These are phyloP conservation scores for Boletus sp. DNA, from an alignment of 768 basidiomycete species.

Conservation along the genomic window DNA sequence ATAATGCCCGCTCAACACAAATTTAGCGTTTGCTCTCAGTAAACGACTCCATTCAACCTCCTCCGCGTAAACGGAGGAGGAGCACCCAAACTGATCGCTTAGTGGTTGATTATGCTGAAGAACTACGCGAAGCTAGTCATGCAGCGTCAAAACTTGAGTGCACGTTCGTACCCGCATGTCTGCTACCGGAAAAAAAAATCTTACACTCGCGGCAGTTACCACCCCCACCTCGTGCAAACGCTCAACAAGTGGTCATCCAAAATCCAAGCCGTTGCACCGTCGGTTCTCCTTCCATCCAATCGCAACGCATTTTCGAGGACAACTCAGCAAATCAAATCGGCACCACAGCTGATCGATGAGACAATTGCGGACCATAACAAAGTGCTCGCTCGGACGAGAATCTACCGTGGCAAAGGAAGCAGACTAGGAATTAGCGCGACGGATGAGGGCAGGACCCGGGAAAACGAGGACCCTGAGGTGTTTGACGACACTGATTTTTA, in stretches of 20 bases:
- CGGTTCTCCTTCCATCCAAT: slow-evolving; percentile 65
- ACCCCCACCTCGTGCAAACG: slow-evolving; percentile 71
- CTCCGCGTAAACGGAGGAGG: slow-evolving; percentile 58
- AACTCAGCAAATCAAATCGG: slow-evolving; percentile 55
- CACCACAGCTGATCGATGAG: slow-evolving; percentile 76
- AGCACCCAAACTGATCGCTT: slow-evolving; percentile 25
- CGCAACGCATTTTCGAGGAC: slow-evolving; percentile 66
- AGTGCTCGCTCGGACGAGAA: slow-evolving; percentile 60
- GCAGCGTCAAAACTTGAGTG: slow-evolving; percentile 47
- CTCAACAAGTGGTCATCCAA: slow-evolving; percentile 95
- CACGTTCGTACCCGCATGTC: slow-evolving; percentile 38
- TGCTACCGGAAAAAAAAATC: neutral
- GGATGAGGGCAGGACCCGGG: slow-evolving; percentile 35
- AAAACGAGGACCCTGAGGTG: slow-evolving; percentile 42
- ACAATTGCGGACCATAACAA: slow-evolving; percentile 56
- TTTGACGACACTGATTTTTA: slow-evolving; percentile 95
- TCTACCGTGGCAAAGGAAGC: slow-evolving; percentile 46
- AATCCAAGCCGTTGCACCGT: slow-evolving; percentile 87
- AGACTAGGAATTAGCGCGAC: slow-evolving; percentile 38
- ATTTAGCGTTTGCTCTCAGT: slow-evolving; percentile 43
- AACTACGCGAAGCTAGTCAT: slow-evolving; percentile 42
- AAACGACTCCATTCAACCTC: slow-evolving; percentile 46
- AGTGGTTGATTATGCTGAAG: slow-evolving; percentile 9
- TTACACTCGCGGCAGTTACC: slow-evolving; percentile 41
- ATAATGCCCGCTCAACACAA: slow-evolving; percentile 13